Percentiles rank a stretch among this genome's conserved stretches.
These are phyloP conservation scores for Hordeum marinum DNA, from an alignment of 176 grass and related monocot genomes.

Conservation along the genomic window DNA sequence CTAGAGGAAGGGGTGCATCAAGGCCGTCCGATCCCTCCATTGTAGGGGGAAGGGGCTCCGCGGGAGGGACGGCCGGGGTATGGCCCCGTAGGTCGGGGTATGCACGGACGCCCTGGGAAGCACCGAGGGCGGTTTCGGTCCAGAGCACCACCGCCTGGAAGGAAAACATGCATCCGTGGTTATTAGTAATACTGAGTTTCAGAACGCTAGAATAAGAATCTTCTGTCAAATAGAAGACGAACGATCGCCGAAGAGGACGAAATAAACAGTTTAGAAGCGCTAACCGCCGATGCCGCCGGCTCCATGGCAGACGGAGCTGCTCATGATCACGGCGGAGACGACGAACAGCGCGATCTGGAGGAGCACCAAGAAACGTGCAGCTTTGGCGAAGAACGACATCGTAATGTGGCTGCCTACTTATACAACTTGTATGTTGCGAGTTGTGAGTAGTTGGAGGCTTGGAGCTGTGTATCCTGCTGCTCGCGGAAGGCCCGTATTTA, in stretches of 20 bases:
- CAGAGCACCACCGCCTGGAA: neutral
- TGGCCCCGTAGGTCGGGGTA: too few relatives aligned
- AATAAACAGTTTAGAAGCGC: too few relatives aligned
- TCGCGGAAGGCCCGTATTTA: neutral
- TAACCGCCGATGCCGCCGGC: neutral
- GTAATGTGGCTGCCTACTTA: neutral
- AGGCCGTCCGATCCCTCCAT: neutral
- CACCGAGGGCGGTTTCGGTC: neutral
- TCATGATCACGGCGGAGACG: neutral
- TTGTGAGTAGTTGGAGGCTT: neutral
- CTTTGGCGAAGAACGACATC: neutral
- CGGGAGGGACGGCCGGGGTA: neutral
- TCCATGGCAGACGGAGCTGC: neutral
- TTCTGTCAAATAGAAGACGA: neutral
- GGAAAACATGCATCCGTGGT: neutral
- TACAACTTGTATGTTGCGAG: neutral
- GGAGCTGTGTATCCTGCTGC: neutral
- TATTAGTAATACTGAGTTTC: too few relatives aligned
- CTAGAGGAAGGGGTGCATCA: neutral
- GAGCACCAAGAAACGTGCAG: neutral
- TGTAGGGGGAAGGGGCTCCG: neutral
- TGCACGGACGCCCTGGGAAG: neutral
- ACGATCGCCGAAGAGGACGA: neutral
- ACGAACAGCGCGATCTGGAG: neutral
- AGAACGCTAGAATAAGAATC: too few relatives aligned